Evolutionary conservation across 768 basidiomycete genomes (phyloP), one percentile per base, ranked within the genome.

Genomic region (Suillus sp.): DNA sequence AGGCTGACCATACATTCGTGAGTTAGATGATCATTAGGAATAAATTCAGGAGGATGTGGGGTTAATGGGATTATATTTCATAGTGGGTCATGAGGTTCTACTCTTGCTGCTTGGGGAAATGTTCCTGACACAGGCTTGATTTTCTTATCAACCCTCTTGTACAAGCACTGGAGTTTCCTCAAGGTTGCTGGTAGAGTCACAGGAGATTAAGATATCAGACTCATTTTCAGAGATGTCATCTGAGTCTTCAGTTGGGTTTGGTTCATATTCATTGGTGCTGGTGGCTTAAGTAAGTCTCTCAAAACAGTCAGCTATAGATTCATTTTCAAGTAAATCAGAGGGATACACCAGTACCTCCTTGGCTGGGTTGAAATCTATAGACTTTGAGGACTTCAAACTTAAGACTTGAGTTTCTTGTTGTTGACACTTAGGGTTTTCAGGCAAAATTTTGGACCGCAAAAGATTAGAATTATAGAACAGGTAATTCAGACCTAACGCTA

Each of bases 81-180:
- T 0, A 62, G 51, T 2, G 27, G 51, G 34, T 54, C 14, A 18
- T 54, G 10, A 6, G 53, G 61, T 18, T 30, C 18, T 4, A 62
- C 38, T 8, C 3, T 2, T 1, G 51, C n/a, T 27, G 30, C 25
- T 5, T 62, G 34, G 2, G 53, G 53, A 27, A 55, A 38, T 5
- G 45, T 16, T 2, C 35, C 35, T 3, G 61, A 30, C 10, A 62
- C 30, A 0, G 53, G 61, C 27, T 62, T 62, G 20, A 62, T 32
- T 40, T 62, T 56, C 3, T 58, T 35, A 4, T 48, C 55, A 35
- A 62, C 55, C 3, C n/a, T 6, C 22, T 62, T 62, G 8, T 62
- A 62, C n/a, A 56, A 59, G 57, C 1, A 25, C 57, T 38, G 38
- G n/a, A 37, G 16, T 20, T 0, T 4, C 5, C 20, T 37, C 57